Percentiles rank a stretch among this genome's conserved stretches.
phyloP scores from a whole-genome alignment of 2,329 filamentous ascomycete genomes.

The Ophiostoma sp. region DNA sequence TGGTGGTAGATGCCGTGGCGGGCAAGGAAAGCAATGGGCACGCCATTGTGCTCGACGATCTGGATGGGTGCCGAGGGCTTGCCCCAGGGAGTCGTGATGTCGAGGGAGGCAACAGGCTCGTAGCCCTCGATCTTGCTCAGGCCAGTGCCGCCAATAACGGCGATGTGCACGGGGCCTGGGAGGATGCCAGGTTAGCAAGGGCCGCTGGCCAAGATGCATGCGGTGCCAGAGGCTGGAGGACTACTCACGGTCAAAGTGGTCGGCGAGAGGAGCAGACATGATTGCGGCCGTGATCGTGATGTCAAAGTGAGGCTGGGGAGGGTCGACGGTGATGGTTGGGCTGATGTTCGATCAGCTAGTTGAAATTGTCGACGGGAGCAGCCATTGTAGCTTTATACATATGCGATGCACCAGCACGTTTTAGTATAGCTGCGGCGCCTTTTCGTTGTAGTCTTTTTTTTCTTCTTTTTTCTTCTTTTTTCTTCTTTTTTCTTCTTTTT shows the following conservation, averaged over 20 bases:
- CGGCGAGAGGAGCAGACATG: conserved; percentile 24
- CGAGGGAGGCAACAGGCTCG: conserved; percentile 73
- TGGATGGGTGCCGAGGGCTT: conserved; percentile 67
- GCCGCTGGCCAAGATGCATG: background rate
- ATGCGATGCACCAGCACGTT: background rate
- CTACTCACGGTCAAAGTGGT: conserved; percentile 25
- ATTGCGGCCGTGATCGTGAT: background rate
- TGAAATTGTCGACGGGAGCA: no score
- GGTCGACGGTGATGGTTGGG: background rate
- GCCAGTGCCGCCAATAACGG: conserved; percentile 88
- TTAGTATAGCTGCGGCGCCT: background rate
- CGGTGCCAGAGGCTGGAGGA: no score
- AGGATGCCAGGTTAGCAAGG: background rate
- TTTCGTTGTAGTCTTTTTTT: background rate
- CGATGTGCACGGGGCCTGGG: conserved; percentile 47
- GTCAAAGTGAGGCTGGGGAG: background rate
- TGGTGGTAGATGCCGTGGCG: conserved; percentile 88
- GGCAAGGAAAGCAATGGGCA: conserved; percentile 84
- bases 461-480: background rate
- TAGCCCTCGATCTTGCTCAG: conserved; percentile 83
- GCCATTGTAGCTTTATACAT: background rate
- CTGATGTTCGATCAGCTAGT: background rate
- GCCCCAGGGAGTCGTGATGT: conserved; percentile 82
- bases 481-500: background rate
- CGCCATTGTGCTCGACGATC: conserved; percentile 80